These are phyloP conservation scores for Fusarium mundagurra DNA, from an alignment of 2,329 filamentous ascomycete genomes.

Conservation along the genomic window DNA sequence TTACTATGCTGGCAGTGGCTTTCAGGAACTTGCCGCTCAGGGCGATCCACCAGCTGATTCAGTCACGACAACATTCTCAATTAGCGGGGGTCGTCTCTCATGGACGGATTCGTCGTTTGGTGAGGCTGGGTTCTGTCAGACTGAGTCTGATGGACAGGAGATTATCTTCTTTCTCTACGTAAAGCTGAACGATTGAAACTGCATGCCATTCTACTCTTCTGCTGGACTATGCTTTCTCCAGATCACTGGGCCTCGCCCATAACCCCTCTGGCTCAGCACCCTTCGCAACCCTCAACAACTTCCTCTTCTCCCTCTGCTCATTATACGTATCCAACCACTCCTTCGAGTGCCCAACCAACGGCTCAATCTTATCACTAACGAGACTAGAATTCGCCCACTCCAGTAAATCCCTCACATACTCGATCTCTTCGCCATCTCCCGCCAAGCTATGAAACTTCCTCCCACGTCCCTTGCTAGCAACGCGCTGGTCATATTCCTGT, in stretches of 20 bases:
- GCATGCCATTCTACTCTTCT: accelerated
- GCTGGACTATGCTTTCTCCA: neutral
- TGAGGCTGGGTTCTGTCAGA: neutral
- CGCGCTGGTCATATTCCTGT: constrained; percentile 37
- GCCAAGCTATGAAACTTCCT: constrained; percentile 42
- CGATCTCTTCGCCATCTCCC: constrained; percentile 32
- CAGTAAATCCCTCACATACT: constrained; percentile 37
- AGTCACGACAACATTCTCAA: neutral
- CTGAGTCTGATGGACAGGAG: neutral
- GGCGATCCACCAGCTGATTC: neutral
- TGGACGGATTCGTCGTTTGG: neutral
- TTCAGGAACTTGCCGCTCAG: neutral
- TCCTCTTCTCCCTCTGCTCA: constrained; percentile 17
- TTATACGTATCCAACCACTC: constrained; percentile 32
- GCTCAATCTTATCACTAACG: constrained; percentile 3
- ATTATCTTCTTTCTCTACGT: accelerated
- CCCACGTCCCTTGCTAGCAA: constrained; percentile 30
- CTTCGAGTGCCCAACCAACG: constrained; percentile 15
- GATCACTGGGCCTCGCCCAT: constrained; percentile 18
- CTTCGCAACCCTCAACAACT: constrained; percentile 10
- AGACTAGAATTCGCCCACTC: constrained; percentile 34
- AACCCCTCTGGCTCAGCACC: constrained; percentile 19
- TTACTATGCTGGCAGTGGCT: neutral
- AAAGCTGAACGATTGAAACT: accelerated
- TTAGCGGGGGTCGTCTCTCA: neutral